phyloP scores from a whole-genome alignment of 805 yeast genomes.

The Sungouiella blattae region DNA sequence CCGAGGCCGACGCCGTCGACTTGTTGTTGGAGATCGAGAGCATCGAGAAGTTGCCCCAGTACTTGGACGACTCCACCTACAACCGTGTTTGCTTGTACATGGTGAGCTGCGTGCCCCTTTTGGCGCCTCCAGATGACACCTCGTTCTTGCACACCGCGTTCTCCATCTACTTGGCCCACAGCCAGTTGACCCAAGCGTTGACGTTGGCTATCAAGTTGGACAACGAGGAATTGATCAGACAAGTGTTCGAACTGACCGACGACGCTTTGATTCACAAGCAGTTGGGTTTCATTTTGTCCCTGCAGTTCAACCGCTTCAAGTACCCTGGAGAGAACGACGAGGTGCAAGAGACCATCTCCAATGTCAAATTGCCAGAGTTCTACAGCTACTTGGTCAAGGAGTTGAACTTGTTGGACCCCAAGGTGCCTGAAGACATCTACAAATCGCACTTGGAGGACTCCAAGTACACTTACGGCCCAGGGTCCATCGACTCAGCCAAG shows the following conservation, averaged over 20 bases:
- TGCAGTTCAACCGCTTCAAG: constrained; percentile 78
- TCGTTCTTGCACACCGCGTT: constrained; percentile 85
- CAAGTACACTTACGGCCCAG: constrained; percentile 54
- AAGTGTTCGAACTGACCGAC: constrained; percentile 76
- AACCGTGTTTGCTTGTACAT: constrained; percentile 90
- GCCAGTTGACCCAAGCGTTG: constrained; percentile 84
- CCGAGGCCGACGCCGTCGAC: constrained; percentile 98
- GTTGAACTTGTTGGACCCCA: constrained; percentile 82
- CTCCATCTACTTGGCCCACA: constrained; percentile 74
- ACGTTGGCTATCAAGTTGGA: constrained; percentile 86
- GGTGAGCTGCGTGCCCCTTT: constrained; percentile 93
- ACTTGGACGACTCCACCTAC: constrained; percentile 79
- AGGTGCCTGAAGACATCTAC: constrained; percentile 92
- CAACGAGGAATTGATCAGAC: constrained; percentile 68
- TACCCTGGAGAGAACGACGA: constrained; percentile 57
- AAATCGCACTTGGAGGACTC: constrained; percentile 82
- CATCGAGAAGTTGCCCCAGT: constrained; percentile 76
- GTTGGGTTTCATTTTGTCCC: constrained; percentile 82
- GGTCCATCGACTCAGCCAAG: constrained; percentile 76
- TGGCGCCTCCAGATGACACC: constrained; percentile 92
- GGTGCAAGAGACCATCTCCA: constrained; percentile 82
- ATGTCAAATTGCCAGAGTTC: constrained; percentile 73
- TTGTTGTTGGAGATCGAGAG: constrained; percentile 83
- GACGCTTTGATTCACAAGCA: constrained; percentile 81
- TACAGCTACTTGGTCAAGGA: constrained; percentile 80